These are phyloP conservation scores for Lolium rigidum DNA, from an alignment of 176 grass and related monocot genomes.

Conservation along the genomic window DNA sequence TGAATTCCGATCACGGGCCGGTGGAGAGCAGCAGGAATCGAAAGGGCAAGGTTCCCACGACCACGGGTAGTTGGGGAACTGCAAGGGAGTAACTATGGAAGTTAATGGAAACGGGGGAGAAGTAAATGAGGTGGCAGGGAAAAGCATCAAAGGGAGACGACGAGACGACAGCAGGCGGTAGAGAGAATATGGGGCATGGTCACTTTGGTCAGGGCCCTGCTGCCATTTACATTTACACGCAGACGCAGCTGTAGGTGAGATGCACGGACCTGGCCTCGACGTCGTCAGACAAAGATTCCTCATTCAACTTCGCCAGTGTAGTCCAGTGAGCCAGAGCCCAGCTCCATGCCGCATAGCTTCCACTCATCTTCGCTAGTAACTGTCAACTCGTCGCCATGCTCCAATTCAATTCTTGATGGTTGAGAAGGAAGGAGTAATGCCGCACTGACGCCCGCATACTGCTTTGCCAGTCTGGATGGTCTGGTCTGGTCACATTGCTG, in stretches of 20 bases:
- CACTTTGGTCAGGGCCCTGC: conserved; percentile 49
- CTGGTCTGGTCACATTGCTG: not conserved
- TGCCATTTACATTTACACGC: conserved; percentile 46
- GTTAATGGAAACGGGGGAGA: conserved; percentile 40
- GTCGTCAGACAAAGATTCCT: conserved; percentile 95
- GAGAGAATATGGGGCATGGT: conserved; percentile 51
- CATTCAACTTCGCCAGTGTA: conserved; percentile 64
- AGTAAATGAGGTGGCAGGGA: conserved; percentile 65
- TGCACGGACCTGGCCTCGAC: conserved; percentile 40
- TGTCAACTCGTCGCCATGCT: conserved; percentile 41
- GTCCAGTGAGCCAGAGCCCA: not conserved
- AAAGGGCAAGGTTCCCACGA: not conserved
- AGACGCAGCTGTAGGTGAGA: conserved; percentile 17
- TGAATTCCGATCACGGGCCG: not conserved
- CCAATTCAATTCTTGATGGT: not conserved
- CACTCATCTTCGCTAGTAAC: conserved; percentile 33
- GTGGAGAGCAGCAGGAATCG: not conserved
- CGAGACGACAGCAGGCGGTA: conserved; percentile 46
- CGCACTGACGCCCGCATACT: not conserved
- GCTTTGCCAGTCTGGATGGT: not conserved
- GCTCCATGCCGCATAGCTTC: conserved; percentile 39
- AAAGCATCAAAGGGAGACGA: conserved; percentile 28
- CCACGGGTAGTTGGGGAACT: conserved; percentile 36
- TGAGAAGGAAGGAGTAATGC: not conserved
- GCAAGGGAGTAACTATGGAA: conserved; percentile 60